A percentile compares a stretch with the other conserved stretches of the same genome.
These are phyloP conservation scores for Chaetomiaceae sp. DNA, from an alignment of 2,329 filamentous ascomycete genomes.

Conservation along the genomic window DNA sequence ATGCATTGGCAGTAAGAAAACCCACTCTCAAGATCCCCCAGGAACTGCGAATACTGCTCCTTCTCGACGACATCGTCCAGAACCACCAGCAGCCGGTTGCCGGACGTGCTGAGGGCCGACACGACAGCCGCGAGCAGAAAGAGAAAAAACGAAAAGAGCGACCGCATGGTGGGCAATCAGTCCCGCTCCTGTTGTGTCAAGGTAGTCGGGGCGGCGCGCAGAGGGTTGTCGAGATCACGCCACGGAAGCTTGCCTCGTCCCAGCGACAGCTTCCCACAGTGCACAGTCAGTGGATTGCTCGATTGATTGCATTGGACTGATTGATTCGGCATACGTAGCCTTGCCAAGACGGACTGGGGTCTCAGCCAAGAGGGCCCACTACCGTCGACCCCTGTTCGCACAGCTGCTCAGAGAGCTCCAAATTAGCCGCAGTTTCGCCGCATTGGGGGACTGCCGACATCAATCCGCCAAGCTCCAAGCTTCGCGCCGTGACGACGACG, in stretches of 20 bases:
- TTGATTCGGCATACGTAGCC: slow-evolving; percentile 31
- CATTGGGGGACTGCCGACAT: slow-evolving; percentile 10
- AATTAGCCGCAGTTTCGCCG: slow-evolving; percentile 20
- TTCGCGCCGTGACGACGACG: background rate
- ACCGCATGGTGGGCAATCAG: slow-evolving; percentile 52
- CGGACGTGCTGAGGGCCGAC: slow-evolving; percentile 71
- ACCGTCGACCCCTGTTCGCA: too few relatives aligned
- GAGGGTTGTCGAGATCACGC: slow-evolving; percentile 12
- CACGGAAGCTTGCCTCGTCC: slow-evolving; percentile 12
- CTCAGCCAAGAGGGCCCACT: background rate
- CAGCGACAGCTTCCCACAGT: slow-evolving; percentile 8
- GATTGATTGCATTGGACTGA: too few relatives aligned
- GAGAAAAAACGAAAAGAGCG: slow-evolving; percentile 63
- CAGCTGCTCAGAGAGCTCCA: background rate
- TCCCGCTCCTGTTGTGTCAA: slow-evolving; percentile 13
- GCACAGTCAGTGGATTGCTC: too few relatives aligned
- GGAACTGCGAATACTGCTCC: slow-evolving; percentile 74
- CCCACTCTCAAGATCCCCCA: slow-evolving; percentile 61
- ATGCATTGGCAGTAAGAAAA: too few relatives aligned
- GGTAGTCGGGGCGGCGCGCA: background rate
- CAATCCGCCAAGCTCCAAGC: slow-evolving; percentile 6
- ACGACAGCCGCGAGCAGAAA: slow-evolving; percentile 60
- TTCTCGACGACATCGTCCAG: slow-evolving; percentile 78
- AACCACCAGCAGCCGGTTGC: slow-evolving; percentile 76
- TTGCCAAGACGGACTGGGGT: slow-evolving; percentile 27